Evolutionary conservation across 2,329 filamentous ascomycete species (phyloP).

Genomic region (Fusarium mundagurra): DNA sequence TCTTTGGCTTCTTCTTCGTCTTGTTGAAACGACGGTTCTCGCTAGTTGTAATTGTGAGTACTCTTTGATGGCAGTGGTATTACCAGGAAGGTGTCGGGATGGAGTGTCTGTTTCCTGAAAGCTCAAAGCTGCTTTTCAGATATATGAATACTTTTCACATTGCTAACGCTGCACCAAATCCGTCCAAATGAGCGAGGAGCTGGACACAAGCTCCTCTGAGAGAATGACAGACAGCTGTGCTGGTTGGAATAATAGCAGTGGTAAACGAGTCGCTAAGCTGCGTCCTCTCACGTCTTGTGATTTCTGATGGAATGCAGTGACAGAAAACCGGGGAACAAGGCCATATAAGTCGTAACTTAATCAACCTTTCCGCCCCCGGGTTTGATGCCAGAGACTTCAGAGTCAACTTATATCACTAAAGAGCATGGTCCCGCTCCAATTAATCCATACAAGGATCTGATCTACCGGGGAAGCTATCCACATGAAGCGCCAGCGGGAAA

Average conservation of each 20-base stretch:
- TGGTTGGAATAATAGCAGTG: not conserved
- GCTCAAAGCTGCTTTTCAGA: not conserved
- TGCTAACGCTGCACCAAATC: not conserved
- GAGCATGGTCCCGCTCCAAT: not conserved
- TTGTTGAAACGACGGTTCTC: not conserved
- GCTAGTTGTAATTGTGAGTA: too few relatives aligned
- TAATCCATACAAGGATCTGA: not conserved
- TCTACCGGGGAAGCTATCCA: not conserved
- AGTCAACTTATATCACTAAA: not conserved
- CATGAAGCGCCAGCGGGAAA: not conserved
- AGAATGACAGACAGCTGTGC: not conserved
- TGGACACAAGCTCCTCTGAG: not conserved
- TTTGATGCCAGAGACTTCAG: not conserved
- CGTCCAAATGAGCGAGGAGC: not conserved
- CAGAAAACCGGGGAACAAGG: slow-evolving; percentile 9
- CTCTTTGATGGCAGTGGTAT: not conserved
- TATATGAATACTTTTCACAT: slow-evolving; percentile 1
- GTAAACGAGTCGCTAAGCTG: not conserved
- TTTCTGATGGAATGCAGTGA: not conserved
- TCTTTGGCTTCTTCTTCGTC: not conserved
- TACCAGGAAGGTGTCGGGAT: not conserved
- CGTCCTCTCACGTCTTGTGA: not conserved
- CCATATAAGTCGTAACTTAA: not conserved
- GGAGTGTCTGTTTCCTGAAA: not conserved
- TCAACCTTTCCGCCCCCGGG: not conserved